phyloP scores from a whole-genome alignment of 2,329 filamentous ascomycete genomes.

The Beauveria sp. region DNA sequence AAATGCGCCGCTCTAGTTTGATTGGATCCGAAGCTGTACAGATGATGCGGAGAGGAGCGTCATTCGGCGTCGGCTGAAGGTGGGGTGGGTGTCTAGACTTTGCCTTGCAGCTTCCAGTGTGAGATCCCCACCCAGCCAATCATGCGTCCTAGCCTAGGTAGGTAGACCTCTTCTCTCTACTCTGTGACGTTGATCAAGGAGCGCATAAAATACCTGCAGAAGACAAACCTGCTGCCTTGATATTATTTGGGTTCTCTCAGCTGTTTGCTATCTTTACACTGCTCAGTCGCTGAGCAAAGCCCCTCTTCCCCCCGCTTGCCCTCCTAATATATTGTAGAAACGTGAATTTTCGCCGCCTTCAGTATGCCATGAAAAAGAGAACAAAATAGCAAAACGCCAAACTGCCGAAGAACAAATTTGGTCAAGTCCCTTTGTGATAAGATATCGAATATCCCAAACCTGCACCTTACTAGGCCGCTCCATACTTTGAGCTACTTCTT shows the following conservation, averaged over 20 bases:
- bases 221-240: background rate
- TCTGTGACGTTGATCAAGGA: background rate
- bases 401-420: background rate
- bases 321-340: background rate
- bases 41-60: conserved; percentile 2
- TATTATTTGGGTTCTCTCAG: background rate
- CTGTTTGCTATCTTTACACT: conserved; percentile 1
- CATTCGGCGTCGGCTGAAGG: background rate
- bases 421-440: background rate
- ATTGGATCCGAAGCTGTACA: background rate
- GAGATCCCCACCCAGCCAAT: background rate
- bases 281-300: background rate
- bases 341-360: background rate
- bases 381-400: conserved; percentile 1
- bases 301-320: background rate
- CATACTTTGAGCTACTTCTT: conserved; percentile 23
- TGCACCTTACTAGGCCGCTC: too few relatives aligned
- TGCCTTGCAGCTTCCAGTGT: background rate
- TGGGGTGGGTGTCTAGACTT: background rate
- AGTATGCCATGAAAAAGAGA: background rate
- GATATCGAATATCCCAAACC: background rate
- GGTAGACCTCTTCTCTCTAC: background rate
- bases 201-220: background rate
- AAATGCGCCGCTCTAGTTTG: background rate
- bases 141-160: background rate